Evolutionary conservation across 2,329 filamentous ascomycete species (phyloP).

Genomic region (Fusarium xylarioides): DNA sequence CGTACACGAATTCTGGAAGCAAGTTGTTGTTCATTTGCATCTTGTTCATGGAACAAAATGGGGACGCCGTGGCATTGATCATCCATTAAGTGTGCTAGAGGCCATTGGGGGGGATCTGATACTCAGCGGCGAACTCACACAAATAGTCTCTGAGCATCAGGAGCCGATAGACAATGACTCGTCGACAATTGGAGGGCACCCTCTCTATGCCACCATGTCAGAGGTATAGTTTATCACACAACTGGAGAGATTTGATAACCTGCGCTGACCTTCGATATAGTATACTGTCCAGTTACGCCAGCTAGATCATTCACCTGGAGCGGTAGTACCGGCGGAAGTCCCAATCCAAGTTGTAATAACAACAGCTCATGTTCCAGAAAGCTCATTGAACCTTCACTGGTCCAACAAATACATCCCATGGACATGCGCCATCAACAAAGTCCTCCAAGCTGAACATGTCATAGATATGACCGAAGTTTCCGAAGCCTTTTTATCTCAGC

Average conservation of each 20-base stretch:
- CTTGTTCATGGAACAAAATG: rapidly evolving
- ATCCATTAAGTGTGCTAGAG: neutral
- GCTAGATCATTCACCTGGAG: rapidly evolving
- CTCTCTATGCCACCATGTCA: neutral
- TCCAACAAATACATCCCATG: rapidly evolving
- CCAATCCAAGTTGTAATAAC: neutral
- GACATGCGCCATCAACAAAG: neutral
- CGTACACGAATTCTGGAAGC: neutral
- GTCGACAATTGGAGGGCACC: rapidly evolving
- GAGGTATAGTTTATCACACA: neutral
- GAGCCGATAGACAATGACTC: neutral
- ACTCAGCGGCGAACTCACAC: neutral
- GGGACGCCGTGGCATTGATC: rapidly evolving
- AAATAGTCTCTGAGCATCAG: neutral
- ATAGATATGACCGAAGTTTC: neutral
- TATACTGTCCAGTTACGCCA: neutral
- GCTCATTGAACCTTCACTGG: rapidly evolving
- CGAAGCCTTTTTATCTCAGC: too few relatives aligned
- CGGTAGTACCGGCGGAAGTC: rapidly evolving
- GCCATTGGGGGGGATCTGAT: neutral
- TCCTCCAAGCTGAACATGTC: neutral
- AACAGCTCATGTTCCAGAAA: neutral
- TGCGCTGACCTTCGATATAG: neutral
- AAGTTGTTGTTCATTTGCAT: neutral
- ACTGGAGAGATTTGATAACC: rapidly evolving